phyloP scores from a whole-genome alignment of 2,329 filamentous ascomycete species.

The Diaporthe sp. region DNA sequence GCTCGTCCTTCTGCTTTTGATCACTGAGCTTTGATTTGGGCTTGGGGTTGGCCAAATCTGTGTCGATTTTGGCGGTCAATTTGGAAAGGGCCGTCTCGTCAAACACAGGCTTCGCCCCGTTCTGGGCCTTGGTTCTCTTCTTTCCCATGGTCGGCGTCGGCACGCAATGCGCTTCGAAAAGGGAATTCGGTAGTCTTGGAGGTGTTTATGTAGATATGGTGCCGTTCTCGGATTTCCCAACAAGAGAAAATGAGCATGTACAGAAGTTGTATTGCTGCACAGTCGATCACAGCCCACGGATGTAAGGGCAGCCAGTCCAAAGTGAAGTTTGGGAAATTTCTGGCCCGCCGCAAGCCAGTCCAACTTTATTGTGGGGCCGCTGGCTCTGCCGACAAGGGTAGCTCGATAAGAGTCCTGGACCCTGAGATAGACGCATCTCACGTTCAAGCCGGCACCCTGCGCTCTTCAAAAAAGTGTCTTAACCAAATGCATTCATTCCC shows the following conservation, averaged over 20 bases:
- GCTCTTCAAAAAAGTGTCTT: neutral
- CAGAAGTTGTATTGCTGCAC: neutral
- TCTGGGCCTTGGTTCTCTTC: slow-evolving; percentile 55
- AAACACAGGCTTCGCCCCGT: slow-evolving; percentile 52
- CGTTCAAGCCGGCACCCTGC: neutral
- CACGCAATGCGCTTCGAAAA: neutral
- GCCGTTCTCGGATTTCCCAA: neutral
- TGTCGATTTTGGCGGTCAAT: slow-evolving; percentile 70
- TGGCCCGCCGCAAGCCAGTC: slow-evolving; percentile 34
- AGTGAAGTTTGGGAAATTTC: slow-evolving; percentile 40
- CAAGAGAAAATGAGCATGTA: neutral
- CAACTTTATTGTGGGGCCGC: slow-evolving; percentile 43
- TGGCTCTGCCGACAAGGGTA: slow-evolving; percentile 21
- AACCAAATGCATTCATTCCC: neutral
- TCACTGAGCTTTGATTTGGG: slow-evolving; percentile 45
- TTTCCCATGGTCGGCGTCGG: slow-evolving; percentile 44
- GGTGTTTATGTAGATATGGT: neutral
- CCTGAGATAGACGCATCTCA: slow-evolving; percentile 24
- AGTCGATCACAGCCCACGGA: neutral
- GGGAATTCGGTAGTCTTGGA: neutral
- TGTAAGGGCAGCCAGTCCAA: neutral
- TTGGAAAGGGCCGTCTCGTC: slow-evolving; percentile 65
- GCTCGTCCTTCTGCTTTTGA: slow-evolving; percentile 24
- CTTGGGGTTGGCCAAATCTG: slow-evolving; percentile 60
- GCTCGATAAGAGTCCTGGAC: slow-evolving; percentile 20